These are phyloP conservation scores for Alternaria burnsii DNA, from an alignment of 2,329 filamentous ascomycete genomes.

Conservation along the genomic window DNA sequence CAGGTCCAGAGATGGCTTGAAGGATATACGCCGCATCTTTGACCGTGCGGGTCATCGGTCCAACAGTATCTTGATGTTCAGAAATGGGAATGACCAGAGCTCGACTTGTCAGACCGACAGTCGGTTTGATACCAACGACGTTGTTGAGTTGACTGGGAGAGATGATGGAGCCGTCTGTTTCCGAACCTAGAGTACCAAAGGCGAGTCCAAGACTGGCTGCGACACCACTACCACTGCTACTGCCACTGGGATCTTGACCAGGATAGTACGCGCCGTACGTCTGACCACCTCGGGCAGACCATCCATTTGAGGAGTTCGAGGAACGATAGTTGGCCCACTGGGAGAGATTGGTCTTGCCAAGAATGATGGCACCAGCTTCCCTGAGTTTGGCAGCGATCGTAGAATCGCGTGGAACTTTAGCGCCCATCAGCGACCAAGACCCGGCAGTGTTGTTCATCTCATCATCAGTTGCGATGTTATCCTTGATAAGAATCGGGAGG, in stretches of 20 bases:
- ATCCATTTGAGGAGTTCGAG: slow-evolving; percentile 66
- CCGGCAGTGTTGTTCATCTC: slow-evolving; percentile 71
- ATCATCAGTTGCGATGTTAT: slow-evolving; percentile 71
- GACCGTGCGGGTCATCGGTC: slow-evolving; percentile 66
- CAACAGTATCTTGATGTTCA: slow-evolving; percentile 64
- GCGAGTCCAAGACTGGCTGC: slow-evolving; percentile 67
- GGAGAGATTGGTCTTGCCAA: slow-evolving; percentile 72
- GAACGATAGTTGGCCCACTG: slow-evolving; percentile 72
- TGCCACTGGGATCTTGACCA: slow-evolving; percentile 63
- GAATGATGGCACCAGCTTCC: slow-evolving; percentile 67
- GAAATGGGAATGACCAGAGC: slow-evolving; percentile 72
- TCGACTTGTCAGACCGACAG: slow-evolving; percentile 70
- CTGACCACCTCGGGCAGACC: slow-evolving; percentile 72
- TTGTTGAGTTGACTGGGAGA: slow-evolving; percentile 66
- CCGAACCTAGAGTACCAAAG: slow-evolving; percentile 67
- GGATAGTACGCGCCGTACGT: slow-evolving; percentile 68
- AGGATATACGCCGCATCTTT: slow-evolving; percentile 66
- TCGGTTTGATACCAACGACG: slow-evolving; percentile 69
- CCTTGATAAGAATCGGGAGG: slow-evolving; percentile 71
- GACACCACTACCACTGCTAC: slow-evolving; percentile 65
- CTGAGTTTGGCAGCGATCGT: slow-evolving; percentile 68
- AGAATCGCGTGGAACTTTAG: slow-evolving; percentile 65
- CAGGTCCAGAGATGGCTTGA: slow-evolving; percentile 66
- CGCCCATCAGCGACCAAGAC: slow-evolving; percentile 69
- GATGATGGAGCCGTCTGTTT: slow-evolving; percentile 70